A percentile compares a stretch with the other conserved stretches of the same genome.
Evolutionary conservation across 352 stramenopile species (phyloP).

Genomic region (Phytophthora pistaciae): DNA sequence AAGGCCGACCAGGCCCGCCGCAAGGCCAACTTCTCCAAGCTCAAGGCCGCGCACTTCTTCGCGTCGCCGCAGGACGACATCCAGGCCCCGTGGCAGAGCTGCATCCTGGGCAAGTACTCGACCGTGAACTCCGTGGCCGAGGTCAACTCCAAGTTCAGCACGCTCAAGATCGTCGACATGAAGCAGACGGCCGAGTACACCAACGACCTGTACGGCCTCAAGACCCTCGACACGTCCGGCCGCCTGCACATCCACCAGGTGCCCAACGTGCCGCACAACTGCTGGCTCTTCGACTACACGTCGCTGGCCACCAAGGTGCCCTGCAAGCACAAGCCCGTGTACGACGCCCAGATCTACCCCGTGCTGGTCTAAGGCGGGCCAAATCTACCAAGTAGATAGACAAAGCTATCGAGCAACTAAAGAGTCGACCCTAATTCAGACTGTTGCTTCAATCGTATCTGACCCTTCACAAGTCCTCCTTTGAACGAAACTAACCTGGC

Average conservation of each 20-base stretch:
- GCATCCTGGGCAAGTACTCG: constrained; percentile 53
- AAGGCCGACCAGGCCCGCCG: constrained; percentile 37
- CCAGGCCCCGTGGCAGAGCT: constrained; percentile 55
- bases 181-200: constrained; percentile 46
- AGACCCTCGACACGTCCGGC: constrained; percentile 42
- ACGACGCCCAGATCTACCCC: constrained; percentile 41
- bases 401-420: constrained; percentile 1
- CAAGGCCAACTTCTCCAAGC: constrained; percentile 54
- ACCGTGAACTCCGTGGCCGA: constrained; percentile 40
- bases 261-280: constrained; percentile 41
- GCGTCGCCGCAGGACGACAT: constrained; percentile 56
- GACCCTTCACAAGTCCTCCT: constrained; percentile 28
- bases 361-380: constrained; percentile 33
- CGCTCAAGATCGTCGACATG: constrained; percentile 44
- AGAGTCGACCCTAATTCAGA: constrained; percentile 14
- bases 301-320: constrained; percentile 36
- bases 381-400: constrained; percentile 23
- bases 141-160: constrained; percentile 39
- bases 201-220: constrained; percentile 44
- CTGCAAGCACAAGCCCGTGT: constrained; percentile 43
- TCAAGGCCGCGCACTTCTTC: constrained; percentile 59
- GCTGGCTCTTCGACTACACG: constrained; percentile 52
- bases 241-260: constrained; percentile 41
- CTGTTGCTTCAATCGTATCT: constrained; percentile 5
- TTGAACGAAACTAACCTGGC: constrained; percentile 19